Base-by-base conservation (phyloP, 2,329 filamentous ascomycete species). In the Helminthosporium solani region DNA sequence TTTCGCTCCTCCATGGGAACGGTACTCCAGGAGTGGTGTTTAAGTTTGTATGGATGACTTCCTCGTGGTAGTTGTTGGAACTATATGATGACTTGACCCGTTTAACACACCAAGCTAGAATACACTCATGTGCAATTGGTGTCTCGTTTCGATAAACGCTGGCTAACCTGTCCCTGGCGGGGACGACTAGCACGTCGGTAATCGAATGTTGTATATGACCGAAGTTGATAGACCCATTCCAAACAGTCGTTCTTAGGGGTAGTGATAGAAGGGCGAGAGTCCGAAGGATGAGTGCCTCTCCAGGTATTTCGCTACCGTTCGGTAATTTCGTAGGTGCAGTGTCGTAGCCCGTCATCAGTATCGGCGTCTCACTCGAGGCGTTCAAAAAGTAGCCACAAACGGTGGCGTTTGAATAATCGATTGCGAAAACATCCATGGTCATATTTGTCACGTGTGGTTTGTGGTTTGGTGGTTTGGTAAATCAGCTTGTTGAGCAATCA, bases 371-470 rank as follows among this genome's bases (percentile, higher is more conserved):
- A 25, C 21, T 16, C 3, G 35, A 63, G 0, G 42, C 19, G 8
- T 63, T 67, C 0, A 67, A 18, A n/a, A 60, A 67, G 20, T 61
- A 54, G 0, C 63, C 63, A 21, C 63, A 66, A 0, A 51, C 41
- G 1, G 47, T 64, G 1, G 27, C 49, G 8, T 61, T 64, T 0
- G 56, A 52, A 37, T 49, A 53, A 0, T 42, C 33, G 18, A n/a
- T n/a, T n/a, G n/a, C n/a, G n/a, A n/a, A n/a, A n/a, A n/a, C n/a
- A n/a, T n/a, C n/a, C n/a, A n/a, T n/a, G n/a, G n/a, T n/a, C n/a
- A n/a, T n/a, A n/a, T n/a, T n/a, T n/a, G n/a, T n/a, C n/a, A n/a
- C n/a, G n/a, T n/a, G n/a, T n/a, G n/a, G n/a, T n/a, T n/a, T n/a
- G n/a, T n/a, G n/a, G n/a, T n/a, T n/a, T n/a, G n/a, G n/a, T n/a